Conservation (phyloP, 176 grass and related monocot genomes). For the Neostapfia colusana region DNA sequence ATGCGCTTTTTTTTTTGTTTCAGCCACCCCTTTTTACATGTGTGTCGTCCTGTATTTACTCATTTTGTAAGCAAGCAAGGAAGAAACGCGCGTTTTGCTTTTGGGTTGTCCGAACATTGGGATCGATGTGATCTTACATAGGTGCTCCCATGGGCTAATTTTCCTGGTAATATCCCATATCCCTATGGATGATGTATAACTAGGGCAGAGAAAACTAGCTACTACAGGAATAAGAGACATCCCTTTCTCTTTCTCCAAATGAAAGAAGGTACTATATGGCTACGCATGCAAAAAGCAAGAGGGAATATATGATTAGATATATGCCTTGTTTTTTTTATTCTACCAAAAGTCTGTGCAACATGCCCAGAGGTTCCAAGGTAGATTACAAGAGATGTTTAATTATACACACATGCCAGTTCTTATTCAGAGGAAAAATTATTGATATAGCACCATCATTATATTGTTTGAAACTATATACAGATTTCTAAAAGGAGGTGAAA, state of each 20-base stretch:
- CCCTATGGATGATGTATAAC: not conserved
- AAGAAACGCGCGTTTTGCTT: not conserved
- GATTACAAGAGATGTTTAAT: too few relatives aligned
- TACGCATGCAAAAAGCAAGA: not conserved
- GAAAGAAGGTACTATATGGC: not conserved
- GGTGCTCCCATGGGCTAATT: slow-evolving; percentile 1
- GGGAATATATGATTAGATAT: too few relatives aligned
- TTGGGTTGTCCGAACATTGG: slow-evolving; percentile 28
- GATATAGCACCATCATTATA: not conserved
- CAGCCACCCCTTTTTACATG: slow-evolving; percentile 30
- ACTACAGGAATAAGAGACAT: slow-evolving; percentile 23
- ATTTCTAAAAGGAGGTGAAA: not conserved
- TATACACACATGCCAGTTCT: not conserved
- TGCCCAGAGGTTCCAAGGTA: too few relatives aligned
- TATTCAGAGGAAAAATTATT: not conserved
- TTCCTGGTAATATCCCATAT: not conserved
- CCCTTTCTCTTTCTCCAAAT: not conserved
- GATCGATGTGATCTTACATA: slow-evolving; percentile 46
- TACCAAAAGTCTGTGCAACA: not conserved
- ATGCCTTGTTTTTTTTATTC: not conserved
- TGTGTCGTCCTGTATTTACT: not conserved
- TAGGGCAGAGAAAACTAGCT: slow-evolving; percentile 6
- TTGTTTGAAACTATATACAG: not conserved
- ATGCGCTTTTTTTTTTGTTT: not conserved
- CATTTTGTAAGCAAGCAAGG: slow-evolving; percentile 17